phyloP scores from a whole-genome alignment of 2,329 filamentous ascomycete genomes.

The Diplodia corticola region DNA sequence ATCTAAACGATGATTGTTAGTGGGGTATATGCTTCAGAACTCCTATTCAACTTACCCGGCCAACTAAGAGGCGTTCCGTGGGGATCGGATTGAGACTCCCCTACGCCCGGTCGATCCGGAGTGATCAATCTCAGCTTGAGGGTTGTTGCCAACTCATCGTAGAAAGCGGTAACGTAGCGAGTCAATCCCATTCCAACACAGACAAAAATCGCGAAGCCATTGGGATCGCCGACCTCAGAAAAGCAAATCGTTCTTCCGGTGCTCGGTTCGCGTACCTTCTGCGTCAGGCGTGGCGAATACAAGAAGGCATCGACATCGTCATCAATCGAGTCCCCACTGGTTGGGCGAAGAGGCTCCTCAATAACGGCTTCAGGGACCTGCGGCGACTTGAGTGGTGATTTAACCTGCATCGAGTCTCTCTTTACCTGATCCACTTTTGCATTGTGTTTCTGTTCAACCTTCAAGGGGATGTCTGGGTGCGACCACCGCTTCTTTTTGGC shows the following conservation, averaged over 20 bases:
- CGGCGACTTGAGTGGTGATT: slow-evolving; percentile 38
- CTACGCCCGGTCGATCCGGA: slow-evolving; percentile 89
- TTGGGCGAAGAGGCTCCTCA: slow-evolving; percentile 65
- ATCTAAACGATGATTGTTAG: slow-evolving; percentile 45
- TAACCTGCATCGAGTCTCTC: slow-evolving; percentile 25
- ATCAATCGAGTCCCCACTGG: slow-evolving; percentile 83
- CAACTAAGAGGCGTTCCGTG: slow-evolving; percentile 88
- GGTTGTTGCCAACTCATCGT: slow-evolving; percentile 89
- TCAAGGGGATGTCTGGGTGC: slow-evolving; percentile 43
- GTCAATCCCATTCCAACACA: slow-evolving; percentile 98
- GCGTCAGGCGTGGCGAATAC: slow-evolving; percentile 77
- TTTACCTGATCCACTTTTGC: slow-evolving; percentile 19
- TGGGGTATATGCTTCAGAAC: slow-evolving; percentile 37
- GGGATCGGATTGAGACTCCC: slow-evolving; percentile 82
- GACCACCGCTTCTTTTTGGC: slow-evolving; percentile 41
- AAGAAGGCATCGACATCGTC: slow-evolving; percentile 84
- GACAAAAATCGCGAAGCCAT: slow-evolving; percentile 90
- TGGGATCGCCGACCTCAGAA: slow-evolving; percentile 90
- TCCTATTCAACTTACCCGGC: slow-evolving; percentile 66
- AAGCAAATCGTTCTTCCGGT: slow-evolving; percentile 90
- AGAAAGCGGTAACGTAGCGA: slow-evolving; percentile 93
- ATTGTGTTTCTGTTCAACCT: slow-evolving; percentile 40
- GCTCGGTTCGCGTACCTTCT: slow-evolving; percentile 82
- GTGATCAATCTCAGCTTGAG: slow-evolving; percentile 89
- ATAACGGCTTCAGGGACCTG: slow-evolving; percentile 49